phyloP scores from a whole-genome alignment of 306 rosid species.

The Macrotyloma uniflorum region DNA sequence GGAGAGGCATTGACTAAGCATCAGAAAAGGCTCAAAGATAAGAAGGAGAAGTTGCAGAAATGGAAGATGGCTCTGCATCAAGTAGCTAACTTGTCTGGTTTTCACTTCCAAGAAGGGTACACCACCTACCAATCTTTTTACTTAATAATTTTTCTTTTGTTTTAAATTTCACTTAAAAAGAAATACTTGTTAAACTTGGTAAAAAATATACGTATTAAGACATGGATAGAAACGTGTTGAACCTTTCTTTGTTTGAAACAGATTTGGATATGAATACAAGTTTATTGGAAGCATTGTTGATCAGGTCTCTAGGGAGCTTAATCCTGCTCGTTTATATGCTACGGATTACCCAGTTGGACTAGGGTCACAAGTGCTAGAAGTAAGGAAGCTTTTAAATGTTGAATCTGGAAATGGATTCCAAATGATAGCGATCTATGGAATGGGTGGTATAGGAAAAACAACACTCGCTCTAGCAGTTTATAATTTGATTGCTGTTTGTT shows the following conservation, averaged over 20 bases:
- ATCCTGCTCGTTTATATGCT: neutral
- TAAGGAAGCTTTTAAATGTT: neutral
- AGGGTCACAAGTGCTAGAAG: neutral
- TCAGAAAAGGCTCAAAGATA: neutral
- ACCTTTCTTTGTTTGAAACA: neutral
- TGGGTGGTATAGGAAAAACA: conserved; percentile 20
- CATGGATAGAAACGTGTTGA: neutral
- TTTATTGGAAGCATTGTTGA: neutral
- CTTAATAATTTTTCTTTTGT: neutral
- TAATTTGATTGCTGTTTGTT: neutral
- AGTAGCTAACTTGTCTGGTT: conserved; percentile 12
- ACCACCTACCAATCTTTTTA: neutral
- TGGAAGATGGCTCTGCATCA: neutral
- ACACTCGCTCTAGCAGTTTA: neutral
- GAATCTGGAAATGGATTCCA: neutral
- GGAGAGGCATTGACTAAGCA: neutral
- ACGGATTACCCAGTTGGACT: conserved; percentile 36
- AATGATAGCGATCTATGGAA: conserved; percentile 39
- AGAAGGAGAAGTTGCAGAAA: neutral
- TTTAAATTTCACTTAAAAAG: neutral
- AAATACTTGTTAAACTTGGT: neutral
- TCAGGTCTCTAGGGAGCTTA: neutral
- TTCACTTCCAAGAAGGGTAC: neutral
- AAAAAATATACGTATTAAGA: neutral
- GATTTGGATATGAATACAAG: neutral